phyloP scores from a whole-genome alignment of 345 rosid genomes.

The Acer negundo region DNA sequence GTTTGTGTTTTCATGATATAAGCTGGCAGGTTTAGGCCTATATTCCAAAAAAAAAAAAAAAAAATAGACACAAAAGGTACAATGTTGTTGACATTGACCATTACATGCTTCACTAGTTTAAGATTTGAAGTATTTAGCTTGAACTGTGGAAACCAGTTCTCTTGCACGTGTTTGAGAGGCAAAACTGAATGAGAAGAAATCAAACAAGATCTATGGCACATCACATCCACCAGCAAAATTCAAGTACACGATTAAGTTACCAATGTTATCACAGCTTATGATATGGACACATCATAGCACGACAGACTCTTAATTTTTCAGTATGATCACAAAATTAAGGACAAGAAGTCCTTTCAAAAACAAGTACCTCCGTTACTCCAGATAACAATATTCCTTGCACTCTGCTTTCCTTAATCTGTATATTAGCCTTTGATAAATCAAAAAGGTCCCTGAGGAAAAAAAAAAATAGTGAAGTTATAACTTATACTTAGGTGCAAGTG shows the following conservation, averaged over 20 bases:
- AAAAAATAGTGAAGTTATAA: slow-evolving; percentile 39
- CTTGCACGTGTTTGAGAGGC: neutral
- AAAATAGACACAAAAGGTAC: neutral
- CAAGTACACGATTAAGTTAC: too few relatives aligned
- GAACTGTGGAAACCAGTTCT: neutral
- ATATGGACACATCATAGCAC: slow-evolving; percentile 25
- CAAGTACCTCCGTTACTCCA: slow-evolving; percentile 69
- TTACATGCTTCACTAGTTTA: neutral
- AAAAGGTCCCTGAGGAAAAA: slow-evolving; percentile 64
- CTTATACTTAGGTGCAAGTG: neutral
- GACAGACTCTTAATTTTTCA: neutral
- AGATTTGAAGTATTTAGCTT: neutral
- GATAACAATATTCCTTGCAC: slow-evolving; percentile 61
- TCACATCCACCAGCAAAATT: neutral
- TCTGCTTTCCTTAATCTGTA: slow-evolving; percentile 81
- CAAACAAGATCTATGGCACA: slow-evolving; percentile 15
- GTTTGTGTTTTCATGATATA: neutral
- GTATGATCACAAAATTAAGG: neutral
- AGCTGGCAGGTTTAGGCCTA: neutral
- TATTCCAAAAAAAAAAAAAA: neutral
- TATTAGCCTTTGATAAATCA: slow-evolving; percentile 77
- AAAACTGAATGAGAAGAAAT: neutral
- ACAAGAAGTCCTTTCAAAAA: slow-evolving; percentile 3
- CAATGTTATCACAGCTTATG: neutral
- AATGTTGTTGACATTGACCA: neutral